Base-by-base conservation (phyloP, 139 green algal genomes). In the Chlamydomonas incerta region DNA sequence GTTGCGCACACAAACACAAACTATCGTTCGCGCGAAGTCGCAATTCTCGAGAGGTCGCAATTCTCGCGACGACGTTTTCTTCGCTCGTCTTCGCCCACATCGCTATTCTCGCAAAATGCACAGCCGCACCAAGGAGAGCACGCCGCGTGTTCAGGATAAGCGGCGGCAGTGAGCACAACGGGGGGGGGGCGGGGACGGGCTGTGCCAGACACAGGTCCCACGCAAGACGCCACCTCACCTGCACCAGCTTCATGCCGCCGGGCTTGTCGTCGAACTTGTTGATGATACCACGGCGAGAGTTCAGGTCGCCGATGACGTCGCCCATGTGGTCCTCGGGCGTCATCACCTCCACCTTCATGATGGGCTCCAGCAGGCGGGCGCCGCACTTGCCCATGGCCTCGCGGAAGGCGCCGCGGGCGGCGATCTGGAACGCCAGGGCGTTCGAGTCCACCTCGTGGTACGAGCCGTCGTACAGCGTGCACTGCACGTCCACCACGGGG, bases 371-470 rank as follows among this genome's bases (percentile, higher is more conserved):
- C 89, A 99, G 93, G 80, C 94, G 92, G 11, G 94, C 95, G 55
- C 91, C 94, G 52, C 91, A 93, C 96, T 99, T 98, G 71, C 89
- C 85, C 93, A 99, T 99, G 72, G 94, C 98, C 70, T 99, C 97
- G 37, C 94, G 82, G 92, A 97, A 97, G 29, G 92, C 92, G 8
- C 77, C 90, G 50, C 96, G 92, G 10, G 97, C 96, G 11, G 97
- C 97, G 77, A 99, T 96, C 93, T 99, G 97, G 95, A 99, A 99
- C 11, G 98, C 98, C 67, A 99, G 94, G 62, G 98, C 98, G 67
- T 85, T 95, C 34, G 96, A 99, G 87, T 99, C 98, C 20, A 99
- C 98, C 66, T 99, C 97, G 92, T 99, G 98, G 93, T 99, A 99
- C 71, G 89, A 95, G 83, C 98, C 98, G 88, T 99, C 98, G 82